Conservation (phyloP, 345 rosid genomes). For the Cardamine resedifolia region DNA sequence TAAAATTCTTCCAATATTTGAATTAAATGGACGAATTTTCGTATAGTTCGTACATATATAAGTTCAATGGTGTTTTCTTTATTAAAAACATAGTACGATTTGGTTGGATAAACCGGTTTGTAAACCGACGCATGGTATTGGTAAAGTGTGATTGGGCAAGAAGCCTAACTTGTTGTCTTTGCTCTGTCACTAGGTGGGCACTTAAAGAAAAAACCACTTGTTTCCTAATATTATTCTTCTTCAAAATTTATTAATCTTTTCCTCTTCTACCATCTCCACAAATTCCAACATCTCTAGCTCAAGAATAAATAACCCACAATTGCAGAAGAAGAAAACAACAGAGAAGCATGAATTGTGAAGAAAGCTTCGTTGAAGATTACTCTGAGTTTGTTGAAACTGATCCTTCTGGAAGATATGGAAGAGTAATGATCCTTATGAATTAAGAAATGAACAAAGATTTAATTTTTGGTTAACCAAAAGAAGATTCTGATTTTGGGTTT, state of each 20-base stretch:
- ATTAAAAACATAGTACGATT: constrained; percentile 9
- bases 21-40: background rate
- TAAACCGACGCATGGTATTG: constrained; percentile 28
- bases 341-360: constrained; percentile 33
- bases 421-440: constrained; percentile 43
- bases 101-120: constrained; percentile 1
- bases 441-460: background rate
- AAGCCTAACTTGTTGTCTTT: constrained; percentile 39
- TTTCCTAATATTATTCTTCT: constrained; percentile 29
- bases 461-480: background rate
- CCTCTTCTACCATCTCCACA: constrained; percentile 34
- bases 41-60: background rate
- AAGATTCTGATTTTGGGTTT: background rate
- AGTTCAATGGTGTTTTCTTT: constrained; percentile 8
- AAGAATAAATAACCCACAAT: background rate
- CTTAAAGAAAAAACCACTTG: constrained; percentile 29
- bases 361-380: constrained; percentile 36
- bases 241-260: constrained; percentile 5
- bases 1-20: background rate
- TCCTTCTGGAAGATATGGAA: constrained; percentile 99
- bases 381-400: constrained; percentile 86
- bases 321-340: constrained; percentile 7
- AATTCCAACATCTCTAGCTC: constrained; percentile 15
- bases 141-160: constrained; percentile 36
- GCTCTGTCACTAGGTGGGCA: constrained; percentile 34